phyloP scores from a whole-genome alignment of 164 flowering plant species.

The Piper betle region DNA sequence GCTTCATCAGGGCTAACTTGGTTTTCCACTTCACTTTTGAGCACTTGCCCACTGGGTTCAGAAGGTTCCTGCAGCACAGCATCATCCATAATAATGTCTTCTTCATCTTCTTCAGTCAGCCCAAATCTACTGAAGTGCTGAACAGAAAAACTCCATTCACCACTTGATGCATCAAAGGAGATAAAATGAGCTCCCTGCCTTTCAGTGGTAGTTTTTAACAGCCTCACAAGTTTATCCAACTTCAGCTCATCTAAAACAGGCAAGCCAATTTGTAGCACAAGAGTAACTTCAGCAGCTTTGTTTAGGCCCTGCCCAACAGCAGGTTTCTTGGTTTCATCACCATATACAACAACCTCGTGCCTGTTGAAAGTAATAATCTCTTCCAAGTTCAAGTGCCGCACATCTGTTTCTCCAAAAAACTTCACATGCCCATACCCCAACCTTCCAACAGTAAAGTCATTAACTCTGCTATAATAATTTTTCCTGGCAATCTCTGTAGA shows the following conservation, averaged over 20 bases:
- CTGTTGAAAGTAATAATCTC: slow-evolving; percentile 50
- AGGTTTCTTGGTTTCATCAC: slow-evolving; percentile 68
- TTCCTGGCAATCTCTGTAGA: slow-evolving; percentile 32
- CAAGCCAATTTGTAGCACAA: slow-evolving; percentile 26
- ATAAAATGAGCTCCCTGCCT: slow-evolving; percentile 75
- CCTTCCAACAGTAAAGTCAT: slow-evolving; percentile 69
- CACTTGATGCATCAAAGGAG: slow-evolving; percentile 41
- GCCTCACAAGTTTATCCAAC: slow-evolving; percentile 18
- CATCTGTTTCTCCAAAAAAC: slow-evolving; percentile 78
- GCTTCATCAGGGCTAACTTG: slow-evolving; percentile 18
- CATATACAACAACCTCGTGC: slow-evolving; percentile 72
- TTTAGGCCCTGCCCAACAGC: slow-evolving; percentile 75
- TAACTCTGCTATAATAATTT: slow-evolving; percentile 52
- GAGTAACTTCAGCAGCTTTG: slow-evolving; percentile 80
- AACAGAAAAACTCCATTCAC: slow-evolving; percentile 85
- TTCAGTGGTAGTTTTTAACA: slow-evolving; percentile 33
- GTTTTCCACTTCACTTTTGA: slow-evolving; percentile 34
- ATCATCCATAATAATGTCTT: slow-evolving; percentile 67
- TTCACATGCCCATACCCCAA: slow-evolving; percentile 64
- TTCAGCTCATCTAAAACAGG: slow-evolving; percentile 8
- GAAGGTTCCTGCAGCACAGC: slow-evolving; percentile 16
- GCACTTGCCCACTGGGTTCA: slow-evolving; percentile 28
- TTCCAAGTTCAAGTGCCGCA: slow-evolving; percentile 64
- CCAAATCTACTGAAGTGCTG: slow-evolving; percentile 95
- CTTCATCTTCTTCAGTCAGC: slow-evolving; percentile 73